Percentiles rank a stretch among this genome's conserved stretches.
phyloP scores from a whole-genome alignment of 208 protist genomes.

The Trypanosoma platydactyli region DNA sequence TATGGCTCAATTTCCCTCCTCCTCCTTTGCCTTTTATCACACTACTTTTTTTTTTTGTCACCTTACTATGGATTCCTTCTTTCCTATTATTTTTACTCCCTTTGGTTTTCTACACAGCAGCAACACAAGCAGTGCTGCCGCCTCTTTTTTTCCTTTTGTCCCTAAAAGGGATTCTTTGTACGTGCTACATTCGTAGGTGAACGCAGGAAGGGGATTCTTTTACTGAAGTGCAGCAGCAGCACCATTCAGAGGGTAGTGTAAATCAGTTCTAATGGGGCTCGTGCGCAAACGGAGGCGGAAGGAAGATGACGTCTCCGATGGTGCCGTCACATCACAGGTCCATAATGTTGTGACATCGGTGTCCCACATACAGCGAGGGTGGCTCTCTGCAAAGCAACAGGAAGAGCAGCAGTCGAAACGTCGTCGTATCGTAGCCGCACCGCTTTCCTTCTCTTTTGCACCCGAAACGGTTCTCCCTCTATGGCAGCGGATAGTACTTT shows the following conservation, averaged over 20 bases:
- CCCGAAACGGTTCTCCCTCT: slow-evolving; percentile 47
- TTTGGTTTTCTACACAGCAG: not conserved
- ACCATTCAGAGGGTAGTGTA: too few species aligned
- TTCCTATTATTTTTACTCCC: slow-evolving; percentile 5
- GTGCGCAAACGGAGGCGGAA: slow-evolving; percentile 16
- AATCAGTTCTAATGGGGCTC: not conserved
- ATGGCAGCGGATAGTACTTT: slow-evolving; percentile 68
- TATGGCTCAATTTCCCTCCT: not conserved
- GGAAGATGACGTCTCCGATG: not conserved
- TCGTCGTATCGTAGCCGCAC: slow-evolving; percentile 8
- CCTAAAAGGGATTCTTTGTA: not conserved
- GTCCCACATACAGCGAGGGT: not conserved
- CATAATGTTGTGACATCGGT: not conserved
- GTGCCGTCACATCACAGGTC: not conserved
- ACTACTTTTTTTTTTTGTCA: not conserved
- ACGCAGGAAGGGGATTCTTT: not conserved
- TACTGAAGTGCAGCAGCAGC: too few species aligned
- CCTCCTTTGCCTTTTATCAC: not conserved
- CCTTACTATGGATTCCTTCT: not conserved
- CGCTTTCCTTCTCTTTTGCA: slow-evolving; percentile 42
- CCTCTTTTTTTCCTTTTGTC: not conserved
- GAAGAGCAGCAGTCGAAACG: not conserved
- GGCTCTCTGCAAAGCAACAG: not conserved
- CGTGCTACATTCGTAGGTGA: not conserved
- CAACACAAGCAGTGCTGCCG: too few species aligned